Percentiles rank a stretch among this genome's conserved stretches.
These are phyloP conservation scores for Citrus cavaleriei DNA, from an alignment of 345 rosid genomes.

Conservation along the genomic window DNA sequence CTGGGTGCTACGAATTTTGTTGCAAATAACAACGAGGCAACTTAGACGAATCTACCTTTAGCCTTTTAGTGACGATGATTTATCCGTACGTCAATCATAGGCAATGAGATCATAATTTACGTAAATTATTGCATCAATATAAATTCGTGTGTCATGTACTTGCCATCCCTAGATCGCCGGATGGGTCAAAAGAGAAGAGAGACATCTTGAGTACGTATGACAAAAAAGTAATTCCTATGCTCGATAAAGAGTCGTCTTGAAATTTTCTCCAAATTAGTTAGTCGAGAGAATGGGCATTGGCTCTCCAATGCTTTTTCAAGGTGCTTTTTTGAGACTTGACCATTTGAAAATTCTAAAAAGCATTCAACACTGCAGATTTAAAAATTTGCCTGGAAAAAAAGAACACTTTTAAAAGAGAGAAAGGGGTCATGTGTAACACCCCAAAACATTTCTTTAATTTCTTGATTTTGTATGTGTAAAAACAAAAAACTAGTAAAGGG, in stretches of 20 bases:
- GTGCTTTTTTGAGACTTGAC: conserved; percentile 15
- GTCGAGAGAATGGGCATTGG: neutral
- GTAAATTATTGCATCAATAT: neutral
- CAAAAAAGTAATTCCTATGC: conserved; percentile 27
- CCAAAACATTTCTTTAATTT: neutral
- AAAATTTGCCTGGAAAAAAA: conserved; percentile 9
- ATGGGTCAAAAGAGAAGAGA: conserved; percentile 31
- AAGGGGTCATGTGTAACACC: conserved; percentile 15
- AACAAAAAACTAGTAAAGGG: too few species aligned
- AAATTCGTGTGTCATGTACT: neutral
- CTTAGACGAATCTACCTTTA: conserved; percentile 14
- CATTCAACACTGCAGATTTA: conserved; percentile 14
- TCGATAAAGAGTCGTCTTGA: conserved; percentile 32
- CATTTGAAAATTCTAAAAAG: conserved; percentile 18
- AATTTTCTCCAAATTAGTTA: neutral
- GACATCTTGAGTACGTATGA: conserved; percentile 29
- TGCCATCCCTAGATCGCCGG: neutral
- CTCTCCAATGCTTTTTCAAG: neutral
- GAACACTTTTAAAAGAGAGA: conserved; percentile 7
- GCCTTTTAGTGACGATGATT: conserved; percentile 5
- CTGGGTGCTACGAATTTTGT: neutral
- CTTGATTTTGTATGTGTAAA: too few species aligned
- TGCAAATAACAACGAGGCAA: conserved; percentile 1
- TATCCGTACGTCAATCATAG: conserved; percentile 13
- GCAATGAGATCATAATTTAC: neutral